Conservation (phyloP, 2,329 filamentous ascomycete species). For the Talaromyces sp. region DNA sequence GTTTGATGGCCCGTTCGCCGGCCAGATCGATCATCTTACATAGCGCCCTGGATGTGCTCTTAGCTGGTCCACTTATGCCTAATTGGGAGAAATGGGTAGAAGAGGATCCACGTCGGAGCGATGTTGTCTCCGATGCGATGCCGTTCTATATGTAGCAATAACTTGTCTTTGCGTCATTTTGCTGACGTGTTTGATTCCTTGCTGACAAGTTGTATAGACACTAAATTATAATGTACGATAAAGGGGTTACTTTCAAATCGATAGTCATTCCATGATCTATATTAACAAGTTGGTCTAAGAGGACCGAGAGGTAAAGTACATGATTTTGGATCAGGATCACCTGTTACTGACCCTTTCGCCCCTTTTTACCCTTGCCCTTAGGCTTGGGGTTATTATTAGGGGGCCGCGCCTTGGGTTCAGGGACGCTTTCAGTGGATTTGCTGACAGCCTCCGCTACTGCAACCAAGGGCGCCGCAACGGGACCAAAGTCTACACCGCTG, state of each 20-base stretch:
- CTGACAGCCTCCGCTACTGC: constrained; percentile 24
- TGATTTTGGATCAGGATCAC: background rate
- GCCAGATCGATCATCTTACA: background rate
- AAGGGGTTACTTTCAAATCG: background rate
- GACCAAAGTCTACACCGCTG: constrained; percentile 68
- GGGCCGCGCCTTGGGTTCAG: constrained; percentile 12
- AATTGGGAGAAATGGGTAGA: background rate
- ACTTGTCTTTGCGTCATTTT: background rate
- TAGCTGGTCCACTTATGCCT: background rate
- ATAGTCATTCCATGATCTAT: constrained; percentile 6
- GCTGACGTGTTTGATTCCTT: background rate
- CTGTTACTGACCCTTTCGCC: constrained; percentile 9
- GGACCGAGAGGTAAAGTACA: constrained; percentile 14
- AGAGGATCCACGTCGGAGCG: background rate
- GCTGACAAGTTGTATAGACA: too few species aligned
- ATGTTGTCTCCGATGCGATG: background rate
- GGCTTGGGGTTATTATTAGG: constrained; percentile 7
- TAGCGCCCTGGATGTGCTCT: background rate
- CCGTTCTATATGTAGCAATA: too few species aligned
- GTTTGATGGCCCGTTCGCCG: constrained; percentile 2
- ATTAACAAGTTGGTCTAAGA: constrained; percentile 13
- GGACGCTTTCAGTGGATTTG: constrained; percentile 22
- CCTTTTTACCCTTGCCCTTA: constrained; percentile 12
- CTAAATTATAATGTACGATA: background rate
- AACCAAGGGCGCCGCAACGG: constrained; percentile 5